These are phyloP conservation scores for Cladosporium sp. DNA, from an alignment of 2,329 filamentous ascomycete species.

Conservation along the genomic window DNA sequence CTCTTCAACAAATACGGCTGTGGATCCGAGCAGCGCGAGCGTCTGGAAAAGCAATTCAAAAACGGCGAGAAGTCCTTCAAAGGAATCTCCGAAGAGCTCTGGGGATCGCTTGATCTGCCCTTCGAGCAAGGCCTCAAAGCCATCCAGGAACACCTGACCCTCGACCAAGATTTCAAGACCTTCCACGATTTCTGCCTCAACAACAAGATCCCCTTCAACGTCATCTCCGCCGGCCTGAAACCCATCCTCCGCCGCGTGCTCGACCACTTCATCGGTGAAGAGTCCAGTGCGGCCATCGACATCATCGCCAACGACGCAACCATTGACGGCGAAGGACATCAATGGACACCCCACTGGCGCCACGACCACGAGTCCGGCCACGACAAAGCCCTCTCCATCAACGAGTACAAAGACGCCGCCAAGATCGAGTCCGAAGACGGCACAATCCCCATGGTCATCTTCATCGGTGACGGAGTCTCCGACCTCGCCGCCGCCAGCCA, in stretches of 20 bases:
- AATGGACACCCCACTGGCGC: constrained; percentile 63
- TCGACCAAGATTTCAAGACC: constrained; percentile 58
- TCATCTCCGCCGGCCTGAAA: constrained; percentile 64
- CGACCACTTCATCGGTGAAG: constrained; percentile 60
- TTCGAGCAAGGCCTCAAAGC: constrained; percentile 64
- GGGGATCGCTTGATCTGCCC: constrained; percentile 60
- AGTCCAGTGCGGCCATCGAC: constrained; percentile 55
- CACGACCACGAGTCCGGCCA: constrained; percentile 62
- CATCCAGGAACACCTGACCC: constrained; percentile 57
- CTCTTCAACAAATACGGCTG: constrained; percentile 63
- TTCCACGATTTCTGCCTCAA: constrained; percentile 62
- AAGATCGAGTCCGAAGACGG: constrained; percentile 54
- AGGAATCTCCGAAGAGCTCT: constrained; percentile 69
- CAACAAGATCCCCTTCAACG: constrained; percentile 62
- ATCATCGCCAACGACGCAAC: constrained; percentile 65
- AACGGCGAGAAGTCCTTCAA: constrained; percentile 61
- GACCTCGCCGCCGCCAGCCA: constrained; percentile 62
- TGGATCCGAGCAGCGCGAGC: constrained; percentile 50
- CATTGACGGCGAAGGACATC: constrained; percentile 53
- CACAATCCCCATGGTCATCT: constrained; percentile 61
- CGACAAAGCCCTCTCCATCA: constrained; percentile 62
- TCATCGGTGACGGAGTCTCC: constrained; percentile 66
- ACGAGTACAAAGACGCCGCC: constrained; percentile 54
- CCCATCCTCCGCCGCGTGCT: constrained; percentile 58
- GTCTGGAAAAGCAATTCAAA: constrained; percentile 61